Base-by-base conservation (phyloP, 257 asterid species). In the Handroanthus guayacan region DNA sequence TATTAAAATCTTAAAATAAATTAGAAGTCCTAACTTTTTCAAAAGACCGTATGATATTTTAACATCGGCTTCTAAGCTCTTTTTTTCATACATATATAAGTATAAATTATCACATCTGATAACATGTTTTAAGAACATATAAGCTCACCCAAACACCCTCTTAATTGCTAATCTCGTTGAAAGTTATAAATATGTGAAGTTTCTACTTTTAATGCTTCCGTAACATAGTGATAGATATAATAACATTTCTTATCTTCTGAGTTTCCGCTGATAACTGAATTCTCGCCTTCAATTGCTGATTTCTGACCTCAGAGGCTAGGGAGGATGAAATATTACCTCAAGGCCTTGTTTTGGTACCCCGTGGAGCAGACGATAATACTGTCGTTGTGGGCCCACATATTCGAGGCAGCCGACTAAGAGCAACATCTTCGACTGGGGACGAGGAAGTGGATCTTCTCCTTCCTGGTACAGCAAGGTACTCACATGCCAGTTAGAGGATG, bases 321-420 rank as follows among this genome's bases (percentile, higher is more conserved):
- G 94, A 88, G 82, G 94, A 90, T 71, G 92, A 90, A 77, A 90
- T 88, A 76, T 82, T 86, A n/a, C 94, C 94, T n/a, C 88, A 87
- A 75, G 91, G 92, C 67, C 96, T 90, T 62, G 92, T 90, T 57
- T 77, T 90, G 82, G 92, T 87, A 48, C 96, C 96, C 2, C 88
- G 86, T 12, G 90, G 88, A 7, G 71, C 72, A 62, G 89, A 76
- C 75, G 91, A 90, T 68, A 79, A 72, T 62, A 86, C 85, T 14
- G 84, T 85, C 37, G 79, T 88, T 10, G 88, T 79, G 82, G 96
- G 96, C 63, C 47, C 94, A 36, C 96, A 90, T 70, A 81, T 88
- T 74, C 85, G 96, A 83, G 96, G 96, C 61, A 82, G 90, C 79
- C 84, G 92, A 63, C 73, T 90, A 62, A 75, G 92, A 72, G 87